Base-by-base conservation (phyloP, 2,329 filamentous ascomycete genomes). In the Aureobasidium sp. region DNA sequence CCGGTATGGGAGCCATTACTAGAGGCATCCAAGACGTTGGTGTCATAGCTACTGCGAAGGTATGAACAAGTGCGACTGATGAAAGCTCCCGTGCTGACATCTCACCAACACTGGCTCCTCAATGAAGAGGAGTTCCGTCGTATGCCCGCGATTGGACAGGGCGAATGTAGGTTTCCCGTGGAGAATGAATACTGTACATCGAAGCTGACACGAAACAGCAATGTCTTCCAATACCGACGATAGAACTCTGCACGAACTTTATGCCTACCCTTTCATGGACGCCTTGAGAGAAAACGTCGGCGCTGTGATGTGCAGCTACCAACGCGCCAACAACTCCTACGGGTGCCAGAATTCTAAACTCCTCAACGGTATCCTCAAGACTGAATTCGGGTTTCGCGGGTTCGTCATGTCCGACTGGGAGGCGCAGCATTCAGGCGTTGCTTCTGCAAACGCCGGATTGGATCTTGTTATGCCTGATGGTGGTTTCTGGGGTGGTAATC, bases 351-450 rank as follows among this genome's bases (percentile, higher is more conserved):
- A 90, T 69, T 84, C 82, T 63, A 85, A 85, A 69, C 74, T 87
- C 6, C 77, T 87, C 52, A 90, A 89, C 65, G 84, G 83, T 0
- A 78, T 90, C 5, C 74, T 90, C 9, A 91, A 90, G 68, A 85
- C 87, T 42, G 88, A 91, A 73, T 78, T 90, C 56, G 86, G 85
- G 0, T 90, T 90, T 65, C 86, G 89, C 67, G 88, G 88, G 68
- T 86, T 74, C 67, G 82, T 89, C 34, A 84, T 88, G 78, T 86
- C 58, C 1, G 87, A 90, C 70, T 90, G 87, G 86, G 71, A 82
- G 31, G 83, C 82, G 0, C 84, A 87, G 59, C 78, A 84, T 60
- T 79, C 81, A 0, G 84, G 84, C 1, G 82, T 87, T 0, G 79
- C 77, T 0, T 83, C 82, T 25, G 82, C 84, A 0, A 73, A 87